Conservation (phyloP, 1,284 basidiomycete species). For the Ganoderma resinaceum region DNA sequence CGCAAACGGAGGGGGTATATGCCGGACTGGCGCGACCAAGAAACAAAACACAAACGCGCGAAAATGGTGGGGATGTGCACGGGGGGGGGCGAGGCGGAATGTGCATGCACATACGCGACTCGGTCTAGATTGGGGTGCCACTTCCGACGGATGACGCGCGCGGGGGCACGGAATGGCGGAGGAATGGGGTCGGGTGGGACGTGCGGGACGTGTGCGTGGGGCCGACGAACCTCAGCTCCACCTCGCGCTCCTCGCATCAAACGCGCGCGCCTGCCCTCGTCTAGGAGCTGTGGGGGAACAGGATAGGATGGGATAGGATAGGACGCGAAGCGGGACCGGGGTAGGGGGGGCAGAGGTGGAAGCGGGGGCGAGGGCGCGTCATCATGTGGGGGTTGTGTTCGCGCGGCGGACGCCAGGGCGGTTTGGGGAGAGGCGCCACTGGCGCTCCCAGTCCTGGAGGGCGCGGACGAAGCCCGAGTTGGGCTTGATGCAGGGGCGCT, state of each 20-base stretch:
- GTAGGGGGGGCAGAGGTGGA: too few species aligned
- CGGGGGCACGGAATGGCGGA: not conserved
- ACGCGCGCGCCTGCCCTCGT: not conserved
- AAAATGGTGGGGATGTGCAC: too few species aligned
- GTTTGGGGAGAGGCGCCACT: slow-evolving; percentile 29
- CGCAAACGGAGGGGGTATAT: not conserved
- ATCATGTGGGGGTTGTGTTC: slow-evolving; percentile 31
- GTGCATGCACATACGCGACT: too few species aligned
- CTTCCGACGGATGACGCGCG: not conserved
- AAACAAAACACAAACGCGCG: not conserved
- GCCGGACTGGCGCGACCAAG: not conserved
- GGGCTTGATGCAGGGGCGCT: slow-evolving; percentile 73
- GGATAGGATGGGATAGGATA: not conserved
- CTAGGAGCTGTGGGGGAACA: not conserved
- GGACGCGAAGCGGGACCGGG: too few species aligned
- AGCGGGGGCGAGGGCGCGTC: slow-evolving; percentile 6
- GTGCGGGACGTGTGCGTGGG: not conserved
- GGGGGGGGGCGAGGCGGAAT: too few species aligned
- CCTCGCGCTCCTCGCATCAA: not conserved
- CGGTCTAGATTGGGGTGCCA: not conserved
- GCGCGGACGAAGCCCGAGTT: slow-evolving; percentile 60
- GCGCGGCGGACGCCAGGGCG: slow-evolving; percentile 31
- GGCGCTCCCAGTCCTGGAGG: slow-evolving; percentile 38
- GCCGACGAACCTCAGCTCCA: not conserved
- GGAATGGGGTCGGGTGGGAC: not conserved